These are phyloP conservation scores for Diplodia sapinea DNA, from an alignment of 2,329 filamentous ascomycete species.

Conservation along the genomic window DNA sequence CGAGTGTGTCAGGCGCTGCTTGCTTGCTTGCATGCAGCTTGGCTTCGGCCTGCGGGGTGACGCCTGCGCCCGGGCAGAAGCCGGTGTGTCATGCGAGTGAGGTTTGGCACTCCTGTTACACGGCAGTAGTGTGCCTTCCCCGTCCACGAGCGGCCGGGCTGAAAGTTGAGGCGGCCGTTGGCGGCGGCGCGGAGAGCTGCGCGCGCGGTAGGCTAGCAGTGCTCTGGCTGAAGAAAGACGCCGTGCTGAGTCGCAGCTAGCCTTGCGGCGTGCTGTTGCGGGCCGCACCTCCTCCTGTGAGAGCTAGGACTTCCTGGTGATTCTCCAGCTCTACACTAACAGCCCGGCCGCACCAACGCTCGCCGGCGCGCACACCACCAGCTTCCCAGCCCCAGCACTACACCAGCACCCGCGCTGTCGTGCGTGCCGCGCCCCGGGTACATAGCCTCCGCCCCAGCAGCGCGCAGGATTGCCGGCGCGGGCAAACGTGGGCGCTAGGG, in stretches of 20 bases:
- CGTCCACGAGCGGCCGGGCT: neutral
- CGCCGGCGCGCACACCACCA: conserved; percentile 15
- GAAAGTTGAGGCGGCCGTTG: conserved; percentile 16
- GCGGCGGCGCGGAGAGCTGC: neutral
- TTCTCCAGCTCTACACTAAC: conserved; percentile 14
- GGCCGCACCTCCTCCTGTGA: neutral
- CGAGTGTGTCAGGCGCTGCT: conserved; percentile 22
- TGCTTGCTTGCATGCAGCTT: conserved; percentile 22
- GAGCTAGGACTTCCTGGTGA: conserved; percentile 5
- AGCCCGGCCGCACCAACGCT: conserved; percentile 8
- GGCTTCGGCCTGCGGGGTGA: conserved; percentile 5
- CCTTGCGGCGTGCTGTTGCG: neutral
- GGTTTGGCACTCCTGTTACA: conserved; percentile 22
- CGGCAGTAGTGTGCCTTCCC: conserved; percentile 14
- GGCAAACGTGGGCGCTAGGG: conserved; percentile 19
- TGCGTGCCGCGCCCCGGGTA: neutral
- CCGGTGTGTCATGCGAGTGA: conserved; percentile 25
- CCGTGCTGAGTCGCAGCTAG: conserved; percentile 5
- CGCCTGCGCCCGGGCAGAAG: conserved; percentile 7
- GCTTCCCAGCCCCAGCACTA: conserved; percentile 13
- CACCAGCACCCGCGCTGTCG: conserved; percentile 12
- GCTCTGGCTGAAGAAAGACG: neutral
- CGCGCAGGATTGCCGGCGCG: conserved; percentile 14
- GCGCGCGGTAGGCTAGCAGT: neutral
- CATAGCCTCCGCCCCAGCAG: conserved; percentile 8